Evolutionary conservation across 208 protist species (phyloP).

Genomic region (Leishmania tropica): DNA sequence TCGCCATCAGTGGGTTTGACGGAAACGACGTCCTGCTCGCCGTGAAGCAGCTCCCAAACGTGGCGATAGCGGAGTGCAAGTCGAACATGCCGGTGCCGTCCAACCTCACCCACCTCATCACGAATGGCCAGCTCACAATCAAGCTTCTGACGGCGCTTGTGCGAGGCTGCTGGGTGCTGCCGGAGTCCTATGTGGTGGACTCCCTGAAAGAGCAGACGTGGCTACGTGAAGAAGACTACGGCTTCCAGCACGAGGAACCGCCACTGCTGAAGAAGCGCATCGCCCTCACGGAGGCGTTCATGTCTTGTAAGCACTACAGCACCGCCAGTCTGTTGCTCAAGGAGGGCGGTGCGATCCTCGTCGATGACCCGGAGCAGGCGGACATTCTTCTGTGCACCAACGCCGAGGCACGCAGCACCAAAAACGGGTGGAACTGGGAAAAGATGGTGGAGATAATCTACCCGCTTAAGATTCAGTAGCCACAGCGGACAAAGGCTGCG

Average conservation of each 20-base stretch:
- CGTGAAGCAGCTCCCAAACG: slow-evolving; percentile 75
- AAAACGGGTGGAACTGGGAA: slow-evolving; percentile 72
- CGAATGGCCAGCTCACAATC: slow-evolving; percentile 86
- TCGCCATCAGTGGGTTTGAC: slow-evolving; percentile 89
- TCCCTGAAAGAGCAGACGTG: slow-evolving; percentile 58
- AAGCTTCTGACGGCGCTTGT: slow-evolving; percentile 88
- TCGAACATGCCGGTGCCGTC: slow-evolving; percentile 84
- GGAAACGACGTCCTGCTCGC: slow-evolving; percentile 51
- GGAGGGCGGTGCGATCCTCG: slow-evolving; percentile 74
- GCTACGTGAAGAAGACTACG: slow-evolving; percentile 71
- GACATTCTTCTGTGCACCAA: slow-evolving; percentile 86
- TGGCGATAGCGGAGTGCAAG: slow-evolving; percentile 78
- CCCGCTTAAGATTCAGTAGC: slow-evolving; percentile 63
- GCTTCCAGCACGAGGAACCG: slow-evolving; percentile 82
- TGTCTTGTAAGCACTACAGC: slow-evolving; percentile 68
- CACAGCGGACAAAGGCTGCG: neutral
- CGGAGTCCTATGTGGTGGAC: slow-evolving; percentile 72
- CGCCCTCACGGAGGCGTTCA: slow-evolving; percentile 68
- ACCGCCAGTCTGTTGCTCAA: slow-evolving; percentile 64
- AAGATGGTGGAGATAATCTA: slow-evolving; percentile 85
- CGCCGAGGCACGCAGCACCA: slow-evolving; percentile 40
- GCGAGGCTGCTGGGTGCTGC: slow-evolving; percentile 87
- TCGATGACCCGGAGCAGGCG: slow-evolving; percentile 37
- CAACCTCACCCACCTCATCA: slow-evolving; percentile 87
- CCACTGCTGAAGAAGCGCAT: slow-evolving; percentile 76